phyloP scores from a whole-genome alignment of 2,329 filamentous ascomycete genomes.

The Pyricularia pennisetigena region DNA sequence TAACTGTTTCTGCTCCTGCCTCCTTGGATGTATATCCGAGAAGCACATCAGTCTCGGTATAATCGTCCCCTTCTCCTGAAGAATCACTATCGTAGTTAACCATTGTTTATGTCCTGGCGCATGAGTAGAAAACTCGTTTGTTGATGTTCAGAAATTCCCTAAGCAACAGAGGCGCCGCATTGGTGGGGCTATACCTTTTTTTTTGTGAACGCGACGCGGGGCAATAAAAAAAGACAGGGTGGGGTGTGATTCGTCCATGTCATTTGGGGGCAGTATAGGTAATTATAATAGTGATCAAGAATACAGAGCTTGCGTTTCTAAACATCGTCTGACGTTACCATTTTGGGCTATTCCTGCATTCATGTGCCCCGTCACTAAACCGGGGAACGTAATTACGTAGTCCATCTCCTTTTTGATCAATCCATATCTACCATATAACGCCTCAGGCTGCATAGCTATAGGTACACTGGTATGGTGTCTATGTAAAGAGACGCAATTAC shows the following conservation, averaged over 20 bases:
- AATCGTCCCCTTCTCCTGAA: conserved; percentile 59
- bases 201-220: neutral
- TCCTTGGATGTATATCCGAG: conserved; percentile 83
- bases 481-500: conserved; percentile 17
- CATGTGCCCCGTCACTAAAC: neutral
- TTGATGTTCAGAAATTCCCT: neutral
- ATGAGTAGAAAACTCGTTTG: conserved; percentile 2
- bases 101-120: conserved; percentile 34
- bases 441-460: conserved; percentile 18
- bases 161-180: neutral
- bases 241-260: neutral
- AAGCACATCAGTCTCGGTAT: conserved; percentile 76
- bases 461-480: conserved; percentile 26
- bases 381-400: neutral
- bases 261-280: neutral
- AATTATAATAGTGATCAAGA: neutral
- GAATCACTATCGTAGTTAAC: conserved; percentile 80
- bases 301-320: neutral
- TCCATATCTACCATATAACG: conserved; percentile 23
- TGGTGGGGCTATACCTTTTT: conserved; percentile 6
- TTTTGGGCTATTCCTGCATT: neutral
- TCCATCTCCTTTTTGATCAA: conserved; percentile 6
- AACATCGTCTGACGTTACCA: neutral
- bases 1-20: conserved; percentile 70
- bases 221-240: conserved; percentile 3